phyloP scores from a whole-genome alignment of 371 early-diverging fungal genomes.

The Agmasoma carcini region DNA sequence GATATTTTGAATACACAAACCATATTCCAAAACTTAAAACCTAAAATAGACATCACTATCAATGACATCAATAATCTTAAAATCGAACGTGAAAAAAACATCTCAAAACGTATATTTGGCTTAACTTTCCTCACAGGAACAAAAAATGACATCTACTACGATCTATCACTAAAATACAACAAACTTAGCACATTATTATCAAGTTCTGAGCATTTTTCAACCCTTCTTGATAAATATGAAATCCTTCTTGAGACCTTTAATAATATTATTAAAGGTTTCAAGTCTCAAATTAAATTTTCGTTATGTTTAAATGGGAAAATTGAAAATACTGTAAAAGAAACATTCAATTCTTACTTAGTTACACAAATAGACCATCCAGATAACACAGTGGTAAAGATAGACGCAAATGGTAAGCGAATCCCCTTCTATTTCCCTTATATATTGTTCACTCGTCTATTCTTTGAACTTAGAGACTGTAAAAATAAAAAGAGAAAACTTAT shows the following conservation, averaged over 20 bases:
- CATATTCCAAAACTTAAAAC: no score
- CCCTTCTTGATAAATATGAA: constrained; percentile 18
- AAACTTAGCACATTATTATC: constrained; percentile 29
- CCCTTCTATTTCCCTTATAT: constrained; percentile 33
- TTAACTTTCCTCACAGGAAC: neutral
- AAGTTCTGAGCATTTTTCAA: constrained; percentile 30
- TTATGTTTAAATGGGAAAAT: constrained; percentile 22
- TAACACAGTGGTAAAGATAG: constrained; percentile 23
- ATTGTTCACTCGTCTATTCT: constrained; percentile 33
- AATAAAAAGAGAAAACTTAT: constrained; percentile 22
- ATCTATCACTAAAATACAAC: constrained; percentile 3
- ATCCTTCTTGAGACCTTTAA: constrained; percentile 23
- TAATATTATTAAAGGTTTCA: constrained; percentile 2
- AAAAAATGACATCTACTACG: constrained; percentile 11
- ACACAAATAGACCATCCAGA: constrained; percentile 21
- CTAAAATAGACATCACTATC: neutral
- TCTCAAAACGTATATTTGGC: constrained; percentile 22
- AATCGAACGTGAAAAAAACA: constrained; percentile 15
- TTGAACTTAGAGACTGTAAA: constrained; percentile 17
- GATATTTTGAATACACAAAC: neutral
- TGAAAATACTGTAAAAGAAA: constrained; percentile 6
- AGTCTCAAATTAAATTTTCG: constrained; percentile 21
- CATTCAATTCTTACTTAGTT: constrained; percentile 23
- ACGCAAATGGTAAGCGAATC: neutral
- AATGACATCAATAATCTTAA: constrained; percentile 11